These are phyloP conservation scores for Phytophthora brassicae DNA, from an alignment of 352 stramenopile genomes.

Conservation along the genomic window DNA sequence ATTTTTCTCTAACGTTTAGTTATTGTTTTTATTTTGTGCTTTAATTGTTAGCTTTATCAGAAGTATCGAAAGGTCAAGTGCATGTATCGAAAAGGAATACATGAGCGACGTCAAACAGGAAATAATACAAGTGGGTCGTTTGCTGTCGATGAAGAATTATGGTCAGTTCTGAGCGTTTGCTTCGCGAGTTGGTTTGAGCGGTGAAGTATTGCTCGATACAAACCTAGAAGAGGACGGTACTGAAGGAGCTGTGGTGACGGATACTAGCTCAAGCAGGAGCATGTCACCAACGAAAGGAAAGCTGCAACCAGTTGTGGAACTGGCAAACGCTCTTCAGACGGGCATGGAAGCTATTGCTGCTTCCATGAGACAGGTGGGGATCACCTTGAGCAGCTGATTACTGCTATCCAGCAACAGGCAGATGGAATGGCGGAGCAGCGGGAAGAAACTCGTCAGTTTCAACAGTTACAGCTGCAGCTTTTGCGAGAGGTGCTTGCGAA, in stretches of 20 bases:
- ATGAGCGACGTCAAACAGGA: no score
- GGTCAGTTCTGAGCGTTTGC: slow-evolving; percentile 1
- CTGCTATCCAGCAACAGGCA: not conserved
- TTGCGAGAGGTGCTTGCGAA: not conserved
- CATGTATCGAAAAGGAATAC: no score
- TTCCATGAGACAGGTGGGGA: not conserved
- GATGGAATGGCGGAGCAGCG: not conserved
- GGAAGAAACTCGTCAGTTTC: slow-evolving; percentile 1
- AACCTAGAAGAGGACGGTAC: not conserved
- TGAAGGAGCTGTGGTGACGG: not conserved
- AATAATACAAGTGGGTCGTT: not conserved
- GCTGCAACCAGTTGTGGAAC: not conserved
- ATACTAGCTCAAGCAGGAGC: not conserved
- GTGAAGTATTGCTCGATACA: not conserved
- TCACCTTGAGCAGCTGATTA: not conserved
- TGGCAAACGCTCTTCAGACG: not conserved
- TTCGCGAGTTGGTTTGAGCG: not conserved
- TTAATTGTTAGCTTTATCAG: no score
- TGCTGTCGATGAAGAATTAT: not conserved
- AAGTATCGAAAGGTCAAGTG: no score
- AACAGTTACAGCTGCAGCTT: slow-evolving; percentile 2
- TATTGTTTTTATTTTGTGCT: no score
- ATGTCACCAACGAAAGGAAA: not conserved
- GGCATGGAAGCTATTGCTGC: slow-evolving; percentile 4
- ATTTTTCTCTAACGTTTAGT: no score